These are phyloP conservation scores for Cystofilobasidium macerans DNA, from an alignment of 768 basidiomycete species.

Conservation along the genomic window DNA sequence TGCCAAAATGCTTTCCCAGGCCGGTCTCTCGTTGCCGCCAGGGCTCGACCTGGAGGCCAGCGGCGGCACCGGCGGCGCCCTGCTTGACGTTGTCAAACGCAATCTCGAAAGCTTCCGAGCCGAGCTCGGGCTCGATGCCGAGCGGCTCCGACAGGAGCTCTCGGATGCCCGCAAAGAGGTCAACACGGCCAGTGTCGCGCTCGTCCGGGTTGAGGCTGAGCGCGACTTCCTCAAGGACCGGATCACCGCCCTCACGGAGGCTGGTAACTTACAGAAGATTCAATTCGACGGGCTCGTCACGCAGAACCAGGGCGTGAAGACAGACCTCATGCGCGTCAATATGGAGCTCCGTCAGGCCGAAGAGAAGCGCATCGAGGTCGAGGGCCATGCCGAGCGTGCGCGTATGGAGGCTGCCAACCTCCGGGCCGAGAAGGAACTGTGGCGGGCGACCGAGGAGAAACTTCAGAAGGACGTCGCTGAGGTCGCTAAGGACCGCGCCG, in stretches of 20 bases:
- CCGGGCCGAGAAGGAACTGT: constrained; percentile 83
- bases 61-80: constrained; percentile 6
- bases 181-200: constrained; percentile 51
- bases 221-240: constrained; percentile 58
- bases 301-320: constrained; percentile 61
- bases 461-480: constrained; percentile 75
- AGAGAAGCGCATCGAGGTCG: constrained; percentile 23
- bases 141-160: constrained; percentile 60
- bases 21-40: constrained; percentile 37
- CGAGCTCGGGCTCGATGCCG: constrained; percentile 71
- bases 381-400: constrained; percentile 50
- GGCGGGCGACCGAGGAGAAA: constrained; percentile 70
- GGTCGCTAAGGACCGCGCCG: constrained; percentile 67
- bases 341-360: constrained; percentile 41
- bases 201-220: constrained; percentile 77
- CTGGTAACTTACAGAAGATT: constrained; percentile 50
- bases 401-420: constrained; percentile 78
- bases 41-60: constrained; percentile 11
- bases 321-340: constrained; percentile 62
- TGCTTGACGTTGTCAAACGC: constrained; percentile 38
- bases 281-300: constrained; percentile 58
- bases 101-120: constrained; percentile 69
- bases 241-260: constrained; percentile 48
- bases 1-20: constrained; percentile 54
- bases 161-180: constrained; percentile 55